Evolutionary conservation across 129 eudicot species (phyloP).

Genomic region (Helianthus tuberosus): DNA sequence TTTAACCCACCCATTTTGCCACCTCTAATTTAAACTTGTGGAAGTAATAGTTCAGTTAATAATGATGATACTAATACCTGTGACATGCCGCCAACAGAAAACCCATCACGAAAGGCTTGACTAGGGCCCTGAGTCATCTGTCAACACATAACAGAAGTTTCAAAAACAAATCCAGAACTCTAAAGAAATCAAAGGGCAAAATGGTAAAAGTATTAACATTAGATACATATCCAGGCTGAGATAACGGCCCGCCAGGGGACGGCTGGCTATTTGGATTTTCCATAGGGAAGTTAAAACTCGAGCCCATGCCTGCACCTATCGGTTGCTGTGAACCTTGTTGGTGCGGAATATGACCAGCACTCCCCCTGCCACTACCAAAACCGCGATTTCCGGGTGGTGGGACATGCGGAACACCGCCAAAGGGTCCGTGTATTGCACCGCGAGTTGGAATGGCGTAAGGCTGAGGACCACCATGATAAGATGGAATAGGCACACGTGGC

Average conservation of each 20-base stretch:
- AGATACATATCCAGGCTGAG: slow-evolving; percentile 89
- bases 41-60: background rate
- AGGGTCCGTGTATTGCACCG: slow-evolving; percentile 87
- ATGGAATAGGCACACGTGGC: slow-evolving; percentile 74
- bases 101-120: slow-evolving; percentile 89
- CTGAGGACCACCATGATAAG: slow-evolving; percentile 89
- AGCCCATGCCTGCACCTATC: slow-evolving; percentile 65
- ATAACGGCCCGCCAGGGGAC: slow-evolving; percentile 78
- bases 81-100: slow-evolving; percentile 95
- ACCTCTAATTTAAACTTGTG: background rate
- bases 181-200: background rate
- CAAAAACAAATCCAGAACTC: background rate
- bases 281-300: slow-evolving; percentile 68
- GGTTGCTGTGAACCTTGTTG: slow-evolving; percentile 69
- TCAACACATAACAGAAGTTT: slow-evolving; percentile 10
- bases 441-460: slow-evolving; percentile 93
- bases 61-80: slow-evolving; percentile 53
- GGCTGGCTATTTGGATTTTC: slow-evolving; percentile 86
- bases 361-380: slow-evolving; percentile 89
- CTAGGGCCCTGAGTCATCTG: slow-evolving; percentile 83
- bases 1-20: background rate
- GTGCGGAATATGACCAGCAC: slow-evolving; percentile 75
- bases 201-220: slow-evolving; percentile 47
- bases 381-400: slow-evolving; percentile 79
- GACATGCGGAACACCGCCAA: slow-evolving; percentile 84